phyloP scores from a whole-genome alignment of 2,329 filamentous ascomycete genomes.

The Neonectria magnoliae region DNA sequence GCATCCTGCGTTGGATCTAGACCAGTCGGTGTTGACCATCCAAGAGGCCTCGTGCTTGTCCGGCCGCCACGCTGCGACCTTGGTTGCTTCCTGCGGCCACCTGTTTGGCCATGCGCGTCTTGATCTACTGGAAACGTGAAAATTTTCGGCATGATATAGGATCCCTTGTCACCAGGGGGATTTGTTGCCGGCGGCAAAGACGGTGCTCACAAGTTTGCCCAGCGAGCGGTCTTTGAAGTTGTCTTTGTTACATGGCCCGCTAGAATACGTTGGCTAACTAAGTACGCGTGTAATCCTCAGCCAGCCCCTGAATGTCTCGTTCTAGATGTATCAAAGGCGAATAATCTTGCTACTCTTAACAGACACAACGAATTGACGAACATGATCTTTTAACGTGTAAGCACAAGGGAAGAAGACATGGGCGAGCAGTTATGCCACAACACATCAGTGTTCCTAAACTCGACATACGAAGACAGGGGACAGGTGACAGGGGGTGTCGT shows the following conservation, averaged over 20 bases:
- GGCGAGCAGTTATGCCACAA: background rate
- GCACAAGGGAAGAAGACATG: background rate
- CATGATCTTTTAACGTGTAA: background rate
- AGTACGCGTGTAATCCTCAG: background rate
- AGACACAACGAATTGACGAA: background rate
- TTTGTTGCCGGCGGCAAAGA: background rate
- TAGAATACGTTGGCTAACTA: conserved; percentile 7
- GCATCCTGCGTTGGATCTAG: background rate
- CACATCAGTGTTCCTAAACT: background rate
- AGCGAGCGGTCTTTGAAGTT: background rate
- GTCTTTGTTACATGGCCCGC: background rate
- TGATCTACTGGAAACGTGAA: conserved; percentile 9
- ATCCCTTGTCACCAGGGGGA: background rate
- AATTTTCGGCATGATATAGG: conserved; percentile 12
- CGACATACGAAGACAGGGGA: background rate
- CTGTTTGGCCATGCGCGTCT: conserved; percentile 19
- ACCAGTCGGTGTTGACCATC: conserved; percentile 1
- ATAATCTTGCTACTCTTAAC: background rate
- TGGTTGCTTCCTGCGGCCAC: conserved; percentile 12
- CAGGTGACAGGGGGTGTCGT: background rate
- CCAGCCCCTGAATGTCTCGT: background rate
- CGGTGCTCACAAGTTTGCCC: background rate
- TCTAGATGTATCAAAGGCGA: background rate
- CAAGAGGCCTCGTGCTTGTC: background rate
- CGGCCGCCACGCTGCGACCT: conserved; percentile 16